Conservation (phyloP, 2,329 filamentous ascomycete species). For the Escovopsis sp. region DNA sequence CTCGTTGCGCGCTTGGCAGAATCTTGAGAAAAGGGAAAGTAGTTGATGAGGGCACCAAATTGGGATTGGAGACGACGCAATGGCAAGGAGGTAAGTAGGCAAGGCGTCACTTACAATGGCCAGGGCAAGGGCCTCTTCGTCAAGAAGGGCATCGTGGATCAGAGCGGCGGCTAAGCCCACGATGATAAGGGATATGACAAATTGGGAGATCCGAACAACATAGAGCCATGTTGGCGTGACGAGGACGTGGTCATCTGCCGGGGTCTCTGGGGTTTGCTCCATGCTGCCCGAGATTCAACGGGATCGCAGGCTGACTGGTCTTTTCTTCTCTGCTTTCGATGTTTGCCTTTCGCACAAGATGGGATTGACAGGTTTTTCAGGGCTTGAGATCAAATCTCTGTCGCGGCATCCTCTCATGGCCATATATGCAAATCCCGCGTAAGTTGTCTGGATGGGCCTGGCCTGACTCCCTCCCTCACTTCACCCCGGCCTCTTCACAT, state of each 20-base stretch:
- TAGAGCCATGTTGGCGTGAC: constrained; percentile 29
- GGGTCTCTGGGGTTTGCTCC: constrained; percentile 9
- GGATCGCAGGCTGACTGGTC: neutral
- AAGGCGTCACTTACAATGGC: constrained; percentile 21
- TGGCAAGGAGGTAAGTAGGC: too few relatives aligned
- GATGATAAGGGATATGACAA: constrained; percentile 27
- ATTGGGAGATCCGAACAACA: constrained; percentile 24
- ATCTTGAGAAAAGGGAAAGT: neutral
- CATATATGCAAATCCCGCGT: too few relatives aligned
- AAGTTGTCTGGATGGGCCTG: neutral
- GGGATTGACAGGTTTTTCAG: too few relatives aligned
- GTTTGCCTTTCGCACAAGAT: too few relatives aligned
- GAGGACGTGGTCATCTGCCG: constrained; percentile 17
- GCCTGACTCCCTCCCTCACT: too few relatives aligned
- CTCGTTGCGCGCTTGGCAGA: constrained; percentile 4
- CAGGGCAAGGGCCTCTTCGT: constrained; percentile 25
- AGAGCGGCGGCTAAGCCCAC: constrained; percentile 27
- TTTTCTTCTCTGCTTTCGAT: neutral
- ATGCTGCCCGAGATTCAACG: constrained; percentile 2
- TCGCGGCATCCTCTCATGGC: too few relatives aligned
- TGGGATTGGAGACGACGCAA: too few relatives aligned
- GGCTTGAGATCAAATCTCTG: too few relatives aligned
- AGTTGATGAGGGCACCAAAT: neutral
- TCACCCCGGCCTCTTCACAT: too few relatives aligned
- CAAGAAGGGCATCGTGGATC: constrained; percentile 25